These are phyloP conservation scores for Fragilaria crotonensis DNA, from an alignment of 108 stramenopile species.

Conservation along the genomic window DNA sequence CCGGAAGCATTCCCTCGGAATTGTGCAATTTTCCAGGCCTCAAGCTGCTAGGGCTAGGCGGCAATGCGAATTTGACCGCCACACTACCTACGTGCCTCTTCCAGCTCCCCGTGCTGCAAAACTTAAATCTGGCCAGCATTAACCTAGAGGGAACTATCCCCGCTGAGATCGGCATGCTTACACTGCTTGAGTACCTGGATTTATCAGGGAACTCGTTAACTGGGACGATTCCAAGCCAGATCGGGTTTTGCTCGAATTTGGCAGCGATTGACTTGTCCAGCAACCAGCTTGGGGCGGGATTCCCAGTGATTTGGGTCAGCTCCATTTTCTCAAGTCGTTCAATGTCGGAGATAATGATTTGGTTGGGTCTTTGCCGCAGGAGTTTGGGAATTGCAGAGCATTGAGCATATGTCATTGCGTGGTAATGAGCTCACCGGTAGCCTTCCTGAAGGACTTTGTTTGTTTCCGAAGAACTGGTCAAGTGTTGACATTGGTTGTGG, in stretches of 20 bases:
- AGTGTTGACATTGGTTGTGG: neutral
- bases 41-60: neutral
- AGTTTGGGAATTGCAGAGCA: slow-evolving; percentile 15
- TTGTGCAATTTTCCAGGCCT: slow-evolving; percentile 6
- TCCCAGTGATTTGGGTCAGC: slow-evolving; percentile 29
- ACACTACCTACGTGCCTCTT: neutral
- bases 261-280: neutral
- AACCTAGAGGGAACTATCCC: slow-evolving; percentile 17
- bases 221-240: neutral
- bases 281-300: slow-evolving; percentile 39
- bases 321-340: neutral
- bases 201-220: slow-evolving; percentile 1
- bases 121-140: slow-evolving; percentile 1
- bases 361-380: slow-evolving; percentile 17
- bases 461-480: neutral
- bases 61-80: neutral
- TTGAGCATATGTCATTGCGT: slow-evolving; percentile 13
- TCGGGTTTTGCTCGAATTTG: neutral
- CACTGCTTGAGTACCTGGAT: slow-evolving; percentile 2
- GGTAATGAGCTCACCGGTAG: slow-evolving; percentile 21
- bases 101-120: neutral
- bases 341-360: neutral
- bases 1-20: slow-evolving; percentile 5
- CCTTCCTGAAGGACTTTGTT: slow-evolving; percentile 8
- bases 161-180: slow-evolving; percentile 11